Base-by-base conservation (phyloP, 352 stramenopile genomes). In the Phytophthora agathidicida region DNA sequence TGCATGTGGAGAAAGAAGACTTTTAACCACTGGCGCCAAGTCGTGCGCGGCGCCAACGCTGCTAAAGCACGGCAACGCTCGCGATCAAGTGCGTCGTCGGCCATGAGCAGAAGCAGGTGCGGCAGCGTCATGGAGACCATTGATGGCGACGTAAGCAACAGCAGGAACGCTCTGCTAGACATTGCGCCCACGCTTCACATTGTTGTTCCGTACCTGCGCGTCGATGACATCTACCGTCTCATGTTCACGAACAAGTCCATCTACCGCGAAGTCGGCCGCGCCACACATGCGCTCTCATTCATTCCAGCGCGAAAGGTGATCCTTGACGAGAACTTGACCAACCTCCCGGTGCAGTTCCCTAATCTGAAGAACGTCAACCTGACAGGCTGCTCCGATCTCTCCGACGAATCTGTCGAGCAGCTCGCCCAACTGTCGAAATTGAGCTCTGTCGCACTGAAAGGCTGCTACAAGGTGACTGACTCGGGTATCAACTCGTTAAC, bases 1-100 rank as follows among this genome's bases (percentile, higher is more conserved):
- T 88, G 89, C 55, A 82, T 89, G 73, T 84, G 77, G 68, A 76
- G 80, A 52, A 91, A 91, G 69, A 88, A 89, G 63, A 86, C 71
- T 2, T 91, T 91, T 52, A 73, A 89, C 53, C 79, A 85, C 57
- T 91, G 79, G 82, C 71, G 76, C 14, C 73, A 88, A 47, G 60
- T 64, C 2, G 71, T 82, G 3, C 27, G 67, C 51, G 42, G 53
- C 46, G 14, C 33, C 28, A 44, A 49, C 22, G 2, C 17, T n/a
- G 14, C 19, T 24, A 47, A 60, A 20, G n/a, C 20, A 8, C 38
- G 33, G 3, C 32, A 52, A 2, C 53, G 53, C 10, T 22, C 54
- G 3, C 22, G 35, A 32, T 65, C 60, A 17, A 49, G 54, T 20
- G 11, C 60, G 9, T 54, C 54, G 13, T 68, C 60, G 2, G 32